Evolutionary conservation across 2,329 filamentous ascomycete genomes (phyloP), one percentile per base, ranked within the genome.

Genomic region (Claviceps pazoutovae): DNA sequence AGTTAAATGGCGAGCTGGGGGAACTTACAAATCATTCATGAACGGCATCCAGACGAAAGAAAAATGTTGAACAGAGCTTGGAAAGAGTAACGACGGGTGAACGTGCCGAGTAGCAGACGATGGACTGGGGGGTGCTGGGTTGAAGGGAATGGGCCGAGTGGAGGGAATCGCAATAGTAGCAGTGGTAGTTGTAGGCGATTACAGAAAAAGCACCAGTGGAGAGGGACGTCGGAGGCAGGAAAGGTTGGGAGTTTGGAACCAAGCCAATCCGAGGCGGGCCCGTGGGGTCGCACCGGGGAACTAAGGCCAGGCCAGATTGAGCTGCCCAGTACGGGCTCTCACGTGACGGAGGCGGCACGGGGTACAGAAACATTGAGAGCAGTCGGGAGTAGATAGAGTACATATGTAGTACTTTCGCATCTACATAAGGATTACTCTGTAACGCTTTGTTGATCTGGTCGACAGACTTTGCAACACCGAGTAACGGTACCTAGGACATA

Each of bases 1-100:
- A 36, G 26, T 13, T n/a, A 13, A 19, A 46, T 14, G 26, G 44
- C 52, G 57, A 61, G 58, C 50, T 54, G 47, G 59, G 56, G 58
- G 53, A 55, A 76, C 73, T 72, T 68, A 76, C 73, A 70, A 72
- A 67, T 73, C 71, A 75, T 74, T 64, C 71, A 73, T 64, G 60
- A 64, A 69, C 62, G 63, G 63, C 63, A 60, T 59, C 61, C 64
- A 69, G 65, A 65, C 64, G 68, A 62, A 62, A 60, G 54, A 53
- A 49, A 53, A 55, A 61, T 61, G 50, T 57, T 56, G 55, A 59
- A 53, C 51, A 26, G 53, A 56, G 54, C 56, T 34, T 42, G 14
- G 7, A 47, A 30, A 38, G 13, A 38, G 26, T 36, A 47, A 19
- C 17, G 38, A 26, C 44, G 39, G 26, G 48, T 30, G 48, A 48